Evolutionary conservation across 768 basidiomycete genomes (phyloP).

Genomic region (Pleurotus tuoliensis): DNA sequence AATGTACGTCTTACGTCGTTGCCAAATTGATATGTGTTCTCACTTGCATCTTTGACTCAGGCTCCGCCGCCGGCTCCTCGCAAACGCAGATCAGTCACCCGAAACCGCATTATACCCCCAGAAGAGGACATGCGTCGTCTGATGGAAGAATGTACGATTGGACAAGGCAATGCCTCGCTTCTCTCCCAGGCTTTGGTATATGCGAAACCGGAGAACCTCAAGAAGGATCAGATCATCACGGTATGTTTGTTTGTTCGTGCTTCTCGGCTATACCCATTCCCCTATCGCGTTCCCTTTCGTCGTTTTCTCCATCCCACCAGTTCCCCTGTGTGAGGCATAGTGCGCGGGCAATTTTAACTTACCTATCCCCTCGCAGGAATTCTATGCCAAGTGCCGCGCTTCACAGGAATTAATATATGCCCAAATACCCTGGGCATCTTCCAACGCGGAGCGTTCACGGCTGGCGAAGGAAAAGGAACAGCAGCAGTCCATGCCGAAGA

Average conservation of each 20-base stretch:
- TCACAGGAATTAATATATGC: constrained; percentile 84
- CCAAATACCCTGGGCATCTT: constrained; percentile 89
- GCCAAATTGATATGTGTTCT: background rate
- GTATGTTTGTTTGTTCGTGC: constrained; percentile 36
- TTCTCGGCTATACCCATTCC: background rate
- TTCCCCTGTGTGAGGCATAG: background rate
- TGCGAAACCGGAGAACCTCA: constrained; percentile 68
- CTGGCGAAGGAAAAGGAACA: constrained; percentile 20
- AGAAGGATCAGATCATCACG: constrained; percentile 60
- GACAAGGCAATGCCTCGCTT: constrained; percentile 73
- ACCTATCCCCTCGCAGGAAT: constrained; percentile 57
- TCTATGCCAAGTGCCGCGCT: constrained; percentile 69
- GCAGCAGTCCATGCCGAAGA: constrained; percentile 16
- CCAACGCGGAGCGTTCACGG: constrained; percentile 73
- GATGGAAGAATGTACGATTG: constrained; percentile 83
- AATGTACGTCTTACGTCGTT: background rate
- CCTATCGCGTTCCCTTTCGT: background rate
- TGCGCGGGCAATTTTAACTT: background rate
- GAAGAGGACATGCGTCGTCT: constrained; percentile 85
- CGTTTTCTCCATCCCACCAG: background rate
- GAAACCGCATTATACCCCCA: constrained; percentile 52
- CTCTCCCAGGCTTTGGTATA: constrained; percentile 64
- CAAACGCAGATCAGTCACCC: constrained; percentile 34
- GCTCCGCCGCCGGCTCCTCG: constrained; percentile 20
- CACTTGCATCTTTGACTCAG: background rate